phyloP scores from a whole-genome alignment of 441 rosid genomes.

The Eruca vesicaria region DNA sequence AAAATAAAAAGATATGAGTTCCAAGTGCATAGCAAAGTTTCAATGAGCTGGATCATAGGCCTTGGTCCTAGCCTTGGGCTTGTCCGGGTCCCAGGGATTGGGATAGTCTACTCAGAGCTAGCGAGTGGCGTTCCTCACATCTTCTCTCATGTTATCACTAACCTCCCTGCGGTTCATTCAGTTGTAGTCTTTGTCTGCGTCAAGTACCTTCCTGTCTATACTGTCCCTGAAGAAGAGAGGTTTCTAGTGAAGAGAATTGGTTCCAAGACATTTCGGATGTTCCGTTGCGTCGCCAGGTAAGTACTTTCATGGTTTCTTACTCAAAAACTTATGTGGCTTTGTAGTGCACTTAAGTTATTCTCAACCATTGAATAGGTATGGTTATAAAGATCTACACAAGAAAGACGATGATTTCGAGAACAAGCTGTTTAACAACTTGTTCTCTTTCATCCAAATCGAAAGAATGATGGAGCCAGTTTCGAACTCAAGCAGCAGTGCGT shows the following conservation, averaged over 20 bases:
- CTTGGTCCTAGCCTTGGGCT: slow-evolving; percentile 94
- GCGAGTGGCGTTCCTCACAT: slow-evolving; percentile 93
- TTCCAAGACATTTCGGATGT: slow-evolving; percentile 82
- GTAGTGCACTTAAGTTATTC: neutral
- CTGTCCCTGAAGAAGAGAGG: slow-evolving; percentile 89
- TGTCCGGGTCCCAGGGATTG: slow-evolving; percentile 89
- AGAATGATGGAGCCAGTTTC: slow-evolving; percentile 89
- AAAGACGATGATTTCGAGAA: slow-evolving; percentile 84
- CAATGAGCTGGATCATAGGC: slow-evolving; percentile 92
- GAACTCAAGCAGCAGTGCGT: slow-evolving; percentile 50
- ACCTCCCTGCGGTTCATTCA: slow-evolving; percentile 89
- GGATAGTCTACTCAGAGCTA: slow-evolving; percentile 86
- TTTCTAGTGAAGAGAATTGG: slow-evolving; percentile 88
- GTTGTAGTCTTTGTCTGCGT: slow-evolving; percentile 86
- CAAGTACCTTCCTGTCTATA: slow-evolving; percentile 91
- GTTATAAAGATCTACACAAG: slow-evolving; percentile 88
- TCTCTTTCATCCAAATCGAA: slow-evolving; percentile 74
- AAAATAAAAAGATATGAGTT: slow-evolving; percentile 80
- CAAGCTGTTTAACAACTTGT: slow-evolving; percentile 66
- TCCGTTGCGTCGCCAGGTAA: slow-evolving; percentile 83
- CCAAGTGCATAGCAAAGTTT: slow-evolving; percentile 90
- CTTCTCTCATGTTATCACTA: slow-evolving; percentile 91
- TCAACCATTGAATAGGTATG: slow-evolving; percentile 49
- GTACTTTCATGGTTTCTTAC: slow-evolving; percentile 3
- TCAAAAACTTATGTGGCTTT: neutral